Conservation (phyloP, 306 rosid species). For the Betula pendula region DNA sequence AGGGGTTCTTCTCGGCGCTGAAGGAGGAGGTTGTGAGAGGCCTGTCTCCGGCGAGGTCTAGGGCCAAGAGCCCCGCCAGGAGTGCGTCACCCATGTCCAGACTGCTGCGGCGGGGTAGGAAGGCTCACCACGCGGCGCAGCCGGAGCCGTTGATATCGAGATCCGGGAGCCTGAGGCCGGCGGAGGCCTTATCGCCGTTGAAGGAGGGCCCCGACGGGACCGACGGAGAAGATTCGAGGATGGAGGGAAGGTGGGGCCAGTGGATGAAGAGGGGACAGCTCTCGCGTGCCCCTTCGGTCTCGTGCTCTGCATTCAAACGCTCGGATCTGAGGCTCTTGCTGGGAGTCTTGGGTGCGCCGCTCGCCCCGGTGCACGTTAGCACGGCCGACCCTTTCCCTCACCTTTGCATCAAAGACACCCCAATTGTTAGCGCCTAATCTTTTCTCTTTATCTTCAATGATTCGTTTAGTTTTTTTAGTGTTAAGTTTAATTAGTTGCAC, state of each 20-base stretch:
- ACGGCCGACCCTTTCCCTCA: conserved; percentile 83
- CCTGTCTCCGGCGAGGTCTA: conserved; percentile 75
- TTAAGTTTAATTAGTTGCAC: background rate
- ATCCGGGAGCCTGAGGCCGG: conserved; percentile 84
- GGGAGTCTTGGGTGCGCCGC: conserved; percentile 95
- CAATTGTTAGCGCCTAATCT: conserved; percentile 65
- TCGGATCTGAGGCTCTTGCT: conserved; percentile 95
- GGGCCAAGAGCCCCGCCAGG: conserved; percentile 69
- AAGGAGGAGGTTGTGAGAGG: conserved; percentile 88
- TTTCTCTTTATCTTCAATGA: background rate
- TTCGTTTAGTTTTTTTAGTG: background rate
- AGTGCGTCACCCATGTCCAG: conserved; percentile 71
- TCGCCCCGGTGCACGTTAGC: conserved; percentile 89
- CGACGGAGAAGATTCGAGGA: conserved; percentile 58
- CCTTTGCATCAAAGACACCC: conserved; percentile 92
- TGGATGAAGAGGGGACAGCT: conserved; percentile 96
- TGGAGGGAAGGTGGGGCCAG: conserved; percentile 81
- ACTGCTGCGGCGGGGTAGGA: conserved; percentile 67
- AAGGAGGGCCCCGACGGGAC: conserved; percentile 93
- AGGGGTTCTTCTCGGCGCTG: conserved; percentile 80
- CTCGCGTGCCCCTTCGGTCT: conserved; percentile 69
- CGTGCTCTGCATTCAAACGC: conserved; percentile 61
- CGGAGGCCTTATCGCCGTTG: conserved; percentile 91
- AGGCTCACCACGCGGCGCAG: conserved; percentile 50
- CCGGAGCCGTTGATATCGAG: conserved; percentile 67